Evolutionary conservation across 2,329 filamentous ascomycete species (phyloP).

Genomic region (Thielaviopsis punctulata): DNA sequence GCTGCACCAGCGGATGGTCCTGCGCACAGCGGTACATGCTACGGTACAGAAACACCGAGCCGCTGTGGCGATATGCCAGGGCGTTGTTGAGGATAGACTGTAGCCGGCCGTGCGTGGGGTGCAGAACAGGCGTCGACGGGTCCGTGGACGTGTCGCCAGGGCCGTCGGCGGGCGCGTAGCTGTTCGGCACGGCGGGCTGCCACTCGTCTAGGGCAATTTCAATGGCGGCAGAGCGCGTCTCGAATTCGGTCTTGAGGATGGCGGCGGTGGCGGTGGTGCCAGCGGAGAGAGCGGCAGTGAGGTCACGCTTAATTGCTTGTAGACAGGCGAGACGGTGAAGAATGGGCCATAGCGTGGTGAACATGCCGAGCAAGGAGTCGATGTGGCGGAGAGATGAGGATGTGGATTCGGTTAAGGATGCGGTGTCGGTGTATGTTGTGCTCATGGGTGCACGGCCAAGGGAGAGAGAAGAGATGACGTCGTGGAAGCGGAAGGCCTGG

Average conservation of each 20-base stretch:
- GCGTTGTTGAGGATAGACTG: slow-evolving; percentile 41
- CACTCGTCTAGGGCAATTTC: slow-evolving; percentile 37
- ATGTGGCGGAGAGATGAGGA: slow-evolving; percentile 34
- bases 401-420: slow-evolving; percentile 25
- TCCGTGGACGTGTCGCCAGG: slow-evolving; percentile 3
- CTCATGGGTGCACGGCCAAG: slow-evolving; percentile 35
- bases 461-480: slow-evolving; percentile 46
- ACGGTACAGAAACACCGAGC: slow-evolving; percentile 40
- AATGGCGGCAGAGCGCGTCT: slow-evolving; percentile 34
- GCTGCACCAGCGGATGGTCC: slow-evolving; percentile 33
- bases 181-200: slow-evolving; percentile 33
- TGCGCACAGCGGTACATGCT: slow-evolving; percentile 33
- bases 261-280: slow-evolving; percentile 28
- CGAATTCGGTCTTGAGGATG: slow-evolving; percentile 32
- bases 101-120: slow-evolving; percentile 24
- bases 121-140: slow-evolving; percentile 2
- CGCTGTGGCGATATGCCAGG: slow-evolving; percentile 41
- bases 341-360: slow-evolving; percentile 45
- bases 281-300: slow-evolving; percentile 27
- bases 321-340: slow-evolving; percentile 43
- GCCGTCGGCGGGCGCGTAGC: slow-evolving; percentile 16
- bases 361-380: slow-evolving; percentile 42
- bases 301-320: slow-evolving; percentile 32
- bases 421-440: slow-evolving; percentile 29
- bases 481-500: slow-evolving; percentile 47